phyloP scores from a whole-genome alignment of 2,329 filamentous ascomycete species.

The Diaporthe ilicicola region DNA sequence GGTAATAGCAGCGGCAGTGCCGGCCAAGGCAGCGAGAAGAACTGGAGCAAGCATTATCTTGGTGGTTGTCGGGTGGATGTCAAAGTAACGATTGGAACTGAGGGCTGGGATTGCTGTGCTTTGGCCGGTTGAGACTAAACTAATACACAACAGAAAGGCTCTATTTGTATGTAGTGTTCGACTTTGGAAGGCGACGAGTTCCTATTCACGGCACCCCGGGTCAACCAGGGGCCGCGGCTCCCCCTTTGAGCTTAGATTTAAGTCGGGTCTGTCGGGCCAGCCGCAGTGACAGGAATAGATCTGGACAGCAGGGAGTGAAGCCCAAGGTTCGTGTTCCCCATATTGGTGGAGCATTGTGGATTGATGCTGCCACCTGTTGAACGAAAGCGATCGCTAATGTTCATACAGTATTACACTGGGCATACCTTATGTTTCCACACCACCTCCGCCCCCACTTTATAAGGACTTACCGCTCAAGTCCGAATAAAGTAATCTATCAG shows the following conservation, averaged over 20 bases:
- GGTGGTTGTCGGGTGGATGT: background rate
- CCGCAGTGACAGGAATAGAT: slow-evolving; percentile 11
- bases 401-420: too few relatives aligned
- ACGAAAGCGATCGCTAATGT: too few relatives aligned
- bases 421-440: too few relatives aligned
- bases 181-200: background rate
- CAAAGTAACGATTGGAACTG: background rate
- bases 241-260: background rate
- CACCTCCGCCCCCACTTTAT: too few relatives aligned
- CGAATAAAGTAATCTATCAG: too few relatives aligned
- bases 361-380: background rate
- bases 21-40: slow-evolving; percentile 21
- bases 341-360: slow-evolving; percentile 10
- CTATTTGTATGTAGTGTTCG: too few relatives aligned
- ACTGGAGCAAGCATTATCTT: slow-evolving; percentile 15
- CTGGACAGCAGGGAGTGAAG: background rate
- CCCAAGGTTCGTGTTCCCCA: slow-evolving; percentile 17
- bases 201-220: background rate
- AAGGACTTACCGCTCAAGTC: too few relatives aligned
- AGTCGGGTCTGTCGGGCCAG: background rate
- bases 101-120: background rate
- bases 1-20: slow-evolving; percentile 11
- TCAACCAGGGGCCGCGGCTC: background rate
- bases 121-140: background rate
- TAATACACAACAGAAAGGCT: background rate